Percentiles rank a stretch among this genome's conserved stretches.
Evolutionary conservation across 495 filamentous ascomycete genomes (phyloP).

Genomic region (Entonaema liquescens): DNA sequence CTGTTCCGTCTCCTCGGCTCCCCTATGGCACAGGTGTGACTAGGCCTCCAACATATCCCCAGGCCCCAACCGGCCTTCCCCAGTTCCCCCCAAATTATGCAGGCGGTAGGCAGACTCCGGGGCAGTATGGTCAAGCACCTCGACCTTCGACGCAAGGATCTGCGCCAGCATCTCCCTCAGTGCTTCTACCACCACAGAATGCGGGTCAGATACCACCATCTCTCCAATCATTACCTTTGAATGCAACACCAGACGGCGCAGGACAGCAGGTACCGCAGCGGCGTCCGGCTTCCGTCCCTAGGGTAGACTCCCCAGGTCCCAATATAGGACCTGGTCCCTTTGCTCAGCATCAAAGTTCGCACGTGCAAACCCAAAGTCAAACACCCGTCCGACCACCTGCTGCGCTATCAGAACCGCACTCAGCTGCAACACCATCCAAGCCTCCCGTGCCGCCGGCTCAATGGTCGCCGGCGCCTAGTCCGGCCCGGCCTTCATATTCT

Average conservation of each 20-base stretch:
- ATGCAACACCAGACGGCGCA: conserved; percentile 43
- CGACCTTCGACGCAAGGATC: conserved; percentile 28
- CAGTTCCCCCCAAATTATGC: conserved; percentile 38
- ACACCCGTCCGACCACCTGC: conserved; percentile 44
- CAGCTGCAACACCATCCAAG: conserved; percentile 27
- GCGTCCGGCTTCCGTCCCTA: conserved; percentile 35
- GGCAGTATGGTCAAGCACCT: conserved; percentile 29
- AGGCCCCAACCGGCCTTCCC: conserved; percentile 32
- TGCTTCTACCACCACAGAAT: conserved; percentile 51
- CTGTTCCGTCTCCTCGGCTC: conserved; percentile 42
- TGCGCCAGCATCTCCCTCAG: conserved; percentile 40
- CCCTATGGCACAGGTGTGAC: conserved; percentile 37
- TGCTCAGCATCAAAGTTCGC: conserved; percentile 34
- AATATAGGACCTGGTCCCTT: conserved; percentile 24
- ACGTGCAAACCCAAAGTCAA: conserved; percentile 33
- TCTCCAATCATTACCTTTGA: conserved; percentile 46
- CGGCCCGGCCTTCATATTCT: conserved; percentile 36
- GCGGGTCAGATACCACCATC: conserved; percentile 49
- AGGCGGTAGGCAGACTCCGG: conserved; percentile 34
- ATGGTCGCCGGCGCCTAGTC: conserved; percentile 31
- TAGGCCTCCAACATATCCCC: conserved; percentile 41
- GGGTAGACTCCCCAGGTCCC: conserved; percentile 35
- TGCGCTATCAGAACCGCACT: conserved; percentile 37
- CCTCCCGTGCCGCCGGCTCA: conserved; percentile 36
- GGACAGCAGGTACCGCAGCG: conserved; percentile 41